Percentiles rank a stretch among this genome's conserved stretches.
Conservation (phyloP, 148 eudicot species). For the Rhododendron griersonianum region DNA sequence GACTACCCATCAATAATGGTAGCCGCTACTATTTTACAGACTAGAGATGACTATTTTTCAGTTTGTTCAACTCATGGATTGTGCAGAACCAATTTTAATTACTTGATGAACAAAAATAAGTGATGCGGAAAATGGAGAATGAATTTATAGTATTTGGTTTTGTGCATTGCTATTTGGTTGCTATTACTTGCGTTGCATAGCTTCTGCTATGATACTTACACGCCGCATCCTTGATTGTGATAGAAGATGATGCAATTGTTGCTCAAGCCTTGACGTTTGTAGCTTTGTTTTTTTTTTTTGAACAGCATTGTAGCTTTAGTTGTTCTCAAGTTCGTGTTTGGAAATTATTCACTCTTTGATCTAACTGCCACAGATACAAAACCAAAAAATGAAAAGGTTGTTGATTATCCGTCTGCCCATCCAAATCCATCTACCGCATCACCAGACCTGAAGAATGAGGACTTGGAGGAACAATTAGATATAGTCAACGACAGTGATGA, state of each 20-base stretch:
- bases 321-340: background rate
- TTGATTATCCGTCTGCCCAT: slow-evolving; percentile 33
- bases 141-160: background rate
- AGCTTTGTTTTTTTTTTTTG: background rate
- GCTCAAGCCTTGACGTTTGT: background rate
- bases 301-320: background rate
- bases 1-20: background rate
- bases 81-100: background rate
- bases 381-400: slow-evolving; percentile 33
- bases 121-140: background rate
- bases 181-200: background rate
- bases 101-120: background rate
- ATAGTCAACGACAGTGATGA: slow-evolving; percentile 61
- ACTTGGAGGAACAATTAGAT: slow-evolving; percentile 73
- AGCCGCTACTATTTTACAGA: background rate
- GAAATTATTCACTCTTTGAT: background rate
- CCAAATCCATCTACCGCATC: slow-evolving; percentile 37
- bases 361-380: slow-evolving; percentile 36
- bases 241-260: background rate
- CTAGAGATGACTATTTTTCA: background rate
- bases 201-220: background rate
- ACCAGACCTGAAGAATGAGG: slow-evolving; percentile 63
- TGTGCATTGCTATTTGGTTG: background rate
- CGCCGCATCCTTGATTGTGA: background rate
- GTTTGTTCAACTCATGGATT: background rate